Evolutionary conservation across 495 filamentous ascomycete species (phyloP).

Genomic region (Pyrenula aspistea): DNA sequence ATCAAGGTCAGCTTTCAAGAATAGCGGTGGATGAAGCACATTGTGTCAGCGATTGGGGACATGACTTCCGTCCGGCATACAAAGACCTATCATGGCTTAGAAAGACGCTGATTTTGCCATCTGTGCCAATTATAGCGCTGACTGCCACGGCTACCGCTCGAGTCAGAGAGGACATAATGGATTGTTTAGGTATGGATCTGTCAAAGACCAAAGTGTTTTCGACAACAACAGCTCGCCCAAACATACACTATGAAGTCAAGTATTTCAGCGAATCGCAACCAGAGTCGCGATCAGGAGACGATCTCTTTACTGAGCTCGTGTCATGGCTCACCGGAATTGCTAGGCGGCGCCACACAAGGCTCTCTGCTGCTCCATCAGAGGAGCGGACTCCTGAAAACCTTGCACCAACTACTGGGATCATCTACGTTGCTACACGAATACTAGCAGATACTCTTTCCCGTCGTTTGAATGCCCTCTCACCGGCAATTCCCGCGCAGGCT

Average conservation of each 20-base stretch:
- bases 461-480: conserved; percentile 15
- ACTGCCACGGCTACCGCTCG: conserved; percentile 79
- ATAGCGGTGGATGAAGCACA: conserved; percentile 93
- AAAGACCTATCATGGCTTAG: conserved; percentile 84
- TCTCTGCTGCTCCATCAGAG: conserved; percentile 17
- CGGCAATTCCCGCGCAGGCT: conserved; percentile 30
- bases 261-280: conserved; percentile 50
- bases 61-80: conserved; percentile 92
- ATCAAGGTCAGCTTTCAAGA: conserved; percentile 69
- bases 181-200: conserved; percentile 52
- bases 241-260: conserved; percentile 87
- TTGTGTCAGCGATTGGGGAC: conserved; percentile 96
- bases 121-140: conserved; percentile 79
- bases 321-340: conserved; percentile 63
- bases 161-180: conserved; percentile 70
- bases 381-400: conserved; percentile 30
- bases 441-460: conserved; percentile 64
- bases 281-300: conserved; percentile 41
- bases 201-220: conserved; percentile 57
- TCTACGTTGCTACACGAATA: conserved; percentile 73
- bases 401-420: conserved; percentile 67
- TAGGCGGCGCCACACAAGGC: conserved; percentile 39
- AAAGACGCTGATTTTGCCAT: conserved; percentile 56
- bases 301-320: conserved; percentile 56
- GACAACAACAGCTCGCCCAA: conserved; percentile 68